phyloP scores from a whole-genome alignment of 1,284 basidiomycete genomes.

The Austroboletus rostrupii region DNA sequence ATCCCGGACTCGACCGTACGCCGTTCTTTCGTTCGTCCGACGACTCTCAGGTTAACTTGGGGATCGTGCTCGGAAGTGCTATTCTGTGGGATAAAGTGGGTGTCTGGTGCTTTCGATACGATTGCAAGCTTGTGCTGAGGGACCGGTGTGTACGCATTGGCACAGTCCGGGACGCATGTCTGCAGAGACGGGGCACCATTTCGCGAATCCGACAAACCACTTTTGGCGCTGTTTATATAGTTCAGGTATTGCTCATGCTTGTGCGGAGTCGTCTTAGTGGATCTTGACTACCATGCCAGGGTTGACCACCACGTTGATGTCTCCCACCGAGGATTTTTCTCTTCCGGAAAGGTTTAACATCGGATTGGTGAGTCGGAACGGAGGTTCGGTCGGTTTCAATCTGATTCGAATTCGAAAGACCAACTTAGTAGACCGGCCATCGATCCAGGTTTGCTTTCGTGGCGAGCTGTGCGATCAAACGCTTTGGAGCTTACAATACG shows the following conservation, averaged over 20 bases:
- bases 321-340: constrained; percentile 34
- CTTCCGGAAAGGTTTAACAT: constrained; percentile 36
- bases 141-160: background rate
- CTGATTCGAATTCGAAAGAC: constrained; percentile 32
- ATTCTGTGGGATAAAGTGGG: constrained; percentile 32
- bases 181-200: constrained; percentile 46
- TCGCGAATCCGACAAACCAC: constrained; percentile 52
- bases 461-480: background rate
- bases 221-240: constrained; percentile 43
- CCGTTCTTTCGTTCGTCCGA: background rate
- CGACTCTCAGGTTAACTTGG: too few relatives aligned
- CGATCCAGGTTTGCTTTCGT: constrained; percentile 36
- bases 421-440: constrained; percentile 45
- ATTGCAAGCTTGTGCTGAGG: background rate
- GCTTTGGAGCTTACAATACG: background rate
- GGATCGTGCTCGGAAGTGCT: constrained; percentile 16
- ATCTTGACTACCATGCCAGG: constrained; percentile 26
- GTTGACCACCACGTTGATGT: constrained; percentile 37
- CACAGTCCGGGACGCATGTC: constrained; percentile 40
- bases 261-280: background rate
- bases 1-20: constrained; percentile 42
- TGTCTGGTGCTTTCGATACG: background rate
- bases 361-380: constrained; percentile 37
- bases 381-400: background rate
- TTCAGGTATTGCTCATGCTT: constrained; percentile 28